These are phyloP conservation scores for Solidago caesia DNA, from an alignment of 129 eudicot genomes.

Conservation along the genomic window DNA sequence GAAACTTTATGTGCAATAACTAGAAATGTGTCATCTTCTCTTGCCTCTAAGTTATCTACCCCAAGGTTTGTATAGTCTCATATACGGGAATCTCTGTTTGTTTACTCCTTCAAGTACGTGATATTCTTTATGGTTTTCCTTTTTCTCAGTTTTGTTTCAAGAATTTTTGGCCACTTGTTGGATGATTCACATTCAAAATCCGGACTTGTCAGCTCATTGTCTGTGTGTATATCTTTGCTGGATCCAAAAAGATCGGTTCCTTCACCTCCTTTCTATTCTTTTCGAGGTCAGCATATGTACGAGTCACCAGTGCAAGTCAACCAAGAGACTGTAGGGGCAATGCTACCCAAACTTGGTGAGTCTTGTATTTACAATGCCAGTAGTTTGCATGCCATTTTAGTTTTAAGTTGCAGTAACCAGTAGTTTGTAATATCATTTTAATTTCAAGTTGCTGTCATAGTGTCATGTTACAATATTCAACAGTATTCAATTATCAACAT, in stretches of 20 bases:
- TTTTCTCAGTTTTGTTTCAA: slow-evolving; percentile 66
- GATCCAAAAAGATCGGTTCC: slow-evolving; percentile 84
- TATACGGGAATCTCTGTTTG: not conserved
- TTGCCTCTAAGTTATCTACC: slow-evolving; percentile 73
- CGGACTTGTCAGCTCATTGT: slow-evolving; percentile 72
- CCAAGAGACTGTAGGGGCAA: slow-evolving; percentile 84
- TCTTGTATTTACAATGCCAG: slow-evolving; percentile 1
- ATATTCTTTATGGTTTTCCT: slow-evolving; percentile 5
- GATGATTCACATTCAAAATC: slow-evolving; percentile 86
- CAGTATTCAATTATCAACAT: not conserved
- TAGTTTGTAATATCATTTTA: too few relatives aligned
- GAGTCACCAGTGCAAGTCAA: slow-evolving; percentile 67
- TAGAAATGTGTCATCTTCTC: slow-evolving; percentile 71
- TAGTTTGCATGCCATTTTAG: not conserved
- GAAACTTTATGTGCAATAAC: slow-evolving; percentile 89
- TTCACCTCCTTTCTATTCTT: slow-evolving; percentile 55
- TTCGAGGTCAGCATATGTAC: slow-evolving; percentile 67
- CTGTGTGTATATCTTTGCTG: slow-evolving; percentile 84
- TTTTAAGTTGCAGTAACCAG: not conserved
- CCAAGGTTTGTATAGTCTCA: slow-evolving; percentile 55
- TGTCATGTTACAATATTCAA: not conserved
- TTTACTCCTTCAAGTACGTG: not conserved
- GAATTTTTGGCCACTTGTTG: slow-evolving; percentile 81
- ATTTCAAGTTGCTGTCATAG: not conserved
- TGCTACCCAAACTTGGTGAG: slow-evolving; percentile 92